phyloP scores from a whole-genome alignment of 176 grass and related monocot species.

The Hordeum vulgare region DNA sequence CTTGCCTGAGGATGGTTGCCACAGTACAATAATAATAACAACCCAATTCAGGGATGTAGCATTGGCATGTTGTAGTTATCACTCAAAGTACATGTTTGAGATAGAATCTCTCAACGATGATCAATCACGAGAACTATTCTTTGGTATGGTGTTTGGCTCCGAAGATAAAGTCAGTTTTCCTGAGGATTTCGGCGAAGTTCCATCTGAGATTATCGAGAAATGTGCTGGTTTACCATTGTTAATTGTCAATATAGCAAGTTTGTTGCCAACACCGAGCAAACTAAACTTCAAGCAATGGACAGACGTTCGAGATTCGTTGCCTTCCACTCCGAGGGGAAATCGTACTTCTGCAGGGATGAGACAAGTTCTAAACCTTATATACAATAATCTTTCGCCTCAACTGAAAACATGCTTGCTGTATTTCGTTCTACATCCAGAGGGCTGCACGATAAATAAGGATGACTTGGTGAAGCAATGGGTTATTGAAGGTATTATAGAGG shows the following conservation, averaged over 20 bases:
- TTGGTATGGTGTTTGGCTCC: not conserved
- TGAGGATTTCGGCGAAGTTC: not conserved
- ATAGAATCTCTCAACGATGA: not conserved
- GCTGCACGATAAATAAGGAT: not conserved
- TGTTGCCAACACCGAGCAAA: not conserved
- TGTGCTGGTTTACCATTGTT: not conserved
- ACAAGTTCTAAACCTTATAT: not conserved
- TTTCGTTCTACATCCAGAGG: not conserved
- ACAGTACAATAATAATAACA: not conserved
- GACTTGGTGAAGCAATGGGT: conserved; percentile 7
- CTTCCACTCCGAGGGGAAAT: not conserved
- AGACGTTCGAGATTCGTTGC: not conserved
- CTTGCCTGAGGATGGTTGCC: not conserved
- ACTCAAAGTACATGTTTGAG: not conserved
- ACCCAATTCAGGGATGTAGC: not conserved
- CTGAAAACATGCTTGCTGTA: not conserved
- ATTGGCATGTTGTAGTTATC: not conserved
- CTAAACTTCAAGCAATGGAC: not conserved
- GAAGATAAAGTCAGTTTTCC: not conserved
- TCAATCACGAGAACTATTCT: not conserved
- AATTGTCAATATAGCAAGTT: not conserved
- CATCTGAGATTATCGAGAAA: not conserved
- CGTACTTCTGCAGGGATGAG: not conserved
- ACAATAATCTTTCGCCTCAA: not conserved
- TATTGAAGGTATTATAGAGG: not conserved